phyloP scores from a whole-genome alignment of 2,329 filamentous ascomycete species.

The Daldinia eschscholtzii region DNA sequence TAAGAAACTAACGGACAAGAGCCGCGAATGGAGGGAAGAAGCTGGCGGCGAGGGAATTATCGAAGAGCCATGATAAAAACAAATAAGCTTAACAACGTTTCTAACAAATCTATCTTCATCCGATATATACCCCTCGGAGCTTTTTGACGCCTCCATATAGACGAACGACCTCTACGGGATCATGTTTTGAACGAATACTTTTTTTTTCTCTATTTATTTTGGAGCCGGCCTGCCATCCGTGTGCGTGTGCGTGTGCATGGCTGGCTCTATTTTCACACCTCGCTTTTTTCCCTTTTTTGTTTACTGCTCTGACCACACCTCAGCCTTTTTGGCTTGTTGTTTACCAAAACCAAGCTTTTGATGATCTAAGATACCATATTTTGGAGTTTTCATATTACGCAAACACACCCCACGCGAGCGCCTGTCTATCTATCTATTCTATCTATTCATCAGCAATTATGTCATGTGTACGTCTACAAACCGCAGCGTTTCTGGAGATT shows the following conservation, averaged over 20 bases:
- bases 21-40: constrained; percentile 91
- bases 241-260: background rate
- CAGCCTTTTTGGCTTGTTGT: constrained; percentile 8
- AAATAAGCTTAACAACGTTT: constrained; percentile 2
- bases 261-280: constrained; percentile 8
- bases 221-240: background rate
- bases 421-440: constrained; percentile 21
- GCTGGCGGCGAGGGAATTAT: constrained; percentile 79
- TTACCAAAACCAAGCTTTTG: constrained; percentile 29
- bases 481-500: constrained; percentile 38
- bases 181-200: constrained; percentile 44
- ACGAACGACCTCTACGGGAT: constrained; percentile 43
- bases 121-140: constrained; percentile 30
- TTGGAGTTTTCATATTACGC: constrained; percentile 38
- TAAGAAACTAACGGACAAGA: constrained; percentile 83
- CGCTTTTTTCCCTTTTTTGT: constrained; percentile 17
- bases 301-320: constrained; percentile 22
- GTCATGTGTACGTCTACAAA: constrained; percentile 37
- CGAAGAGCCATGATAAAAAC: constrained; percentile 64
- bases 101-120: constrained; percentile 15
- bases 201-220: constrained; percentile 36
- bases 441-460: background rate
- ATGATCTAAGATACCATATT: constrained; percentile 50
- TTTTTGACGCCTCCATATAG: constrained; percentile 31
- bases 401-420: constrained; percentile 28